Evolutionary conservation across 2,329 filamentous ascomycete species (phyloP), one percentile per base, ranked within the genome.

Genomic region (Fusarium dimerum): DNA sequence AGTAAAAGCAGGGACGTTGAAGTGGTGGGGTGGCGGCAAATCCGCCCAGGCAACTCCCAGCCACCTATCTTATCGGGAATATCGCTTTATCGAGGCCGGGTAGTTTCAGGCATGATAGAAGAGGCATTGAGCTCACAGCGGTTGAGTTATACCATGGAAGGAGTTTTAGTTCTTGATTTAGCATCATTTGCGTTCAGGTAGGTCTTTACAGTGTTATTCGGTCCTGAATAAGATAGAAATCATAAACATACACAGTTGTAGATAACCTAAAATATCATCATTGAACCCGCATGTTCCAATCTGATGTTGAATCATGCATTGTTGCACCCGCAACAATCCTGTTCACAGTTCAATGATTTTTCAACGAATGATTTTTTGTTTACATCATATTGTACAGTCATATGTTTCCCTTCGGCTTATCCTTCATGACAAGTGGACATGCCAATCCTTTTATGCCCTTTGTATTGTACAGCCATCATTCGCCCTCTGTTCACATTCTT

Each of bases 331-430:
- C 20, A 26, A 26, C 20, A 26, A 26, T 39, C 36, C 36, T 39
- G 12, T 39, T 13, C 36, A 39, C 36, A 17, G n/a, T 12, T 16
- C n/a, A 42, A 26, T 5, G 20, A 26, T 7, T 8, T 48, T 45
- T 42, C 20, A 12, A 41, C 51, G 30, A 16, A 16, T 54, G 13
- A 12, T 12, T 36, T 5, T 10, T 36, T 36, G 32, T 61, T 58
- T 41, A 17, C 40, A 48, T 61, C 52, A 42, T 64, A 63, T 62
- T 64, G 41, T 64, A 64, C 62, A 64, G 45, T 62, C 50, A 43
- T 65, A 44, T 56, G 46, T 39, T 36, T n/a, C 43, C 17, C 40
- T 38, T 50, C 50, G 42, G 13, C 32, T 15, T 36, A 15, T 36
- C 32, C 32, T 36, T 36, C 32, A 11, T 36, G 32, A 12, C 32